Evolutionary conservation across 495 filamentous ascomycete species (phyloP).

Genomic region (Staphylotrichum longicolle): DNA sequence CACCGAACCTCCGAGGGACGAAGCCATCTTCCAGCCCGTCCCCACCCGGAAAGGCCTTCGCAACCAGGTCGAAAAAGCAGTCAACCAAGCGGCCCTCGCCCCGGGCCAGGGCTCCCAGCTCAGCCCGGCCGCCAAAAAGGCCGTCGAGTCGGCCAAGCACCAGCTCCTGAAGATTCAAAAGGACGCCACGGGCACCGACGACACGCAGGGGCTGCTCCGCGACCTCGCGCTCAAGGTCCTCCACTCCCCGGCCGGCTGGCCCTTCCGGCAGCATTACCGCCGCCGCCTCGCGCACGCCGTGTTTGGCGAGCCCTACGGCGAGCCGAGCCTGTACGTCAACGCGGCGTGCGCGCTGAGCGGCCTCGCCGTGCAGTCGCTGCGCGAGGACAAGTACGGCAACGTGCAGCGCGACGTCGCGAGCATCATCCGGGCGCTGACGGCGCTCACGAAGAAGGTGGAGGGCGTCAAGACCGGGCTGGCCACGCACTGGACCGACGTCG

Average conservation of each 20-base stretch:
- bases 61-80: conserved; percentile 50
- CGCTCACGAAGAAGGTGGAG: conserved; percentile 66
- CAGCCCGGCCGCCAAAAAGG: conserved; percentile 42
- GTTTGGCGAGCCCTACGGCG: conserved; percentile 65
- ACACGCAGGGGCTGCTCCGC: conserved; percentile 40
- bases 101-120: conserved; percentile 55
- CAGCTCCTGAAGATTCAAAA: conserved; percentile 47
- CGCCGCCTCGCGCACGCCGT: conserved; percentile 61
- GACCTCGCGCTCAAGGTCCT: conserved; percentile 39
- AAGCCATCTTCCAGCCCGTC: conserved; percentile 54
- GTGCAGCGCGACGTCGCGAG: conserved; percentile 73
- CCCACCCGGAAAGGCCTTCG: conserved; percentile 49
- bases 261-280: conserved; percentile 68
- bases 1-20: conserved; percentile 54
- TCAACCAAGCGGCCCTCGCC: conserved; percentile 56
- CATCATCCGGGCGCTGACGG: conserved; percentile 68
- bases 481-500: conserved; percentile 81
- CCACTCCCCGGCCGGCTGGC: conserved; percentile 57
- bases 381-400: conserved; percentile 83
- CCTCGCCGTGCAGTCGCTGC: conserved; percentile 68
- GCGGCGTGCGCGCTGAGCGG: conserved; percentile 66
- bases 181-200: conserved; percentile 41
- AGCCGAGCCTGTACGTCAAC: conserved; percentile 62
- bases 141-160: conserved; percentile 35
- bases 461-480: conserved; percentile 58